phyloP scores from a whole-genome alignment of 176 grass and related monocot species.

The Coix lacrymajobi region DNA sequence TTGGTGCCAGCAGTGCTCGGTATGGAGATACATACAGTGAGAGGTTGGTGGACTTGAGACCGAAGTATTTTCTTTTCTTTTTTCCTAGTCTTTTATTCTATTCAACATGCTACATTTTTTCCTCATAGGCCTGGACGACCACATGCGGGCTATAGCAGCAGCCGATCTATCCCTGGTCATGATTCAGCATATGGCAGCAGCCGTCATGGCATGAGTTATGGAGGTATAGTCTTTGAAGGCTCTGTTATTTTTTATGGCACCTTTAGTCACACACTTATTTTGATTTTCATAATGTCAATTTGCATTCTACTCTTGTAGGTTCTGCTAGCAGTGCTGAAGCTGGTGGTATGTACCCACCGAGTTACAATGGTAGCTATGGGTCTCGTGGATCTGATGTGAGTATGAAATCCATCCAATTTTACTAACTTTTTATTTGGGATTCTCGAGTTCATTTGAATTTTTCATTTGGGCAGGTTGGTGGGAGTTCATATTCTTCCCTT shows the following conservation, averaged over 20 bases:
- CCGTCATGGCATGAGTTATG: conserved; percentile 67
- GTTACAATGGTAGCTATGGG: conserved; percentile 46
- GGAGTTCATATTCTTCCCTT: conserved; percentile 67
- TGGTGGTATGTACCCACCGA: conserved; percentile 64
- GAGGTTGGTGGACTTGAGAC: conserved; percentile 49
- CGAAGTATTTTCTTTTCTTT: neutral
- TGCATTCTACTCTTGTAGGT: conserved; percentile 35
- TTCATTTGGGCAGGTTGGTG: conserved; percentile 49
- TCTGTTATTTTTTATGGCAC: conserved; percentile 11
- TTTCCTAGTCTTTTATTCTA: conserved; percentile 2
- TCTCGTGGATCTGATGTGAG: conserved; percentile 88
- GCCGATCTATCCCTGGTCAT: conserved; percentile 53
- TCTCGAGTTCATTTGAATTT: neutral
- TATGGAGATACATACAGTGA: conserved; percentile 61
- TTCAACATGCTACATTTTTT: neutral
- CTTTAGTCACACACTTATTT: neutral
- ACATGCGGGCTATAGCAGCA: conserved; percentile 52
- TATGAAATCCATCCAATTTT: conserved; percentile 5
- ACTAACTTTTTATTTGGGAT: neutral
- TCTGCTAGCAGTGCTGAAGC: conserved; percentile 46
- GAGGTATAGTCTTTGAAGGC: conserved; percentile 48
- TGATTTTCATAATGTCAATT: neutral
- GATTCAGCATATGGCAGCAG: conserved; percentile 61
- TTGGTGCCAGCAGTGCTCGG: conserved; percentile 54
- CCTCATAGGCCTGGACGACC: conserved; percentile 60